Evolutionary conservation across 257 asterid genomes (phyloP), one percentile per base, ranked within the genome.

Genomic region (Thymus mandschuricus): DNA sequence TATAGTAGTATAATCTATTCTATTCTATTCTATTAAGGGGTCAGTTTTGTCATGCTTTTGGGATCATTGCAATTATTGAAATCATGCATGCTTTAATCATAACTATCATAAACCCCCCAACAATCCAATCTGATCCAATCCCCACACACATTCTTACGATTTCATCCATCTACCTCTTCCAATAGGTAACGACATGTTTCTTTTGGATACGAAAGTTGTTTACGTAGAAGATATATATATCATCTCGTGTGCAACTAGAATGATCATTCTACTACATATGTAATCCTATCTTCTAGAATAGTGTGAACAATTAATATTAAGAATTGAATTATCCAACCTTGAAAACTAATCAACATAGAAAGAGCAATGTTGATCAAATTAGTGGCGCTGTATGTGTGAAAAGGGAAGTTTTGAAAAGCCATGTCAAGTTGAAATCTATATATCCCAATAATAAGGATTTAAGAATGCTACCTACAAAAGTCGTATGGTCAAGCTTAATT

Each of bases 21-120:
- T 21, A 21, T 21, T 21, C 21, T 21, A 21, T 21, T 21, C 21
- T 21, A 21, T 21, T 21, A 21, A 21, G 21, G 21, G 78, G 84
- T 85, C 83, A 81, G 81, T 75, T 71, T 49, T 90, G 91, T 85
- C 90, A 85, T 80, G 97, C 96, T 86, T 88, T 88, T 88, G 82
- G 93, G 89, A 86, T 88, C 92, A 81, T 79, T 79, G 90, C 93
- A 90, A 88, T 90, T 41, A 88, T 90, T 86, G 96, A 86, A 78
- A 75, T 86, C 95, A 83, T 80, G 95, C 91, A 79, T 80, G 79
- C 86, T 85, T 79, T 81, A 86, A 78, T 90, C 82, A 83, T 83
- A 76, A 41, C 78, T 49, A 68, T 76, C 21, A 21, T 21, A 21
- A 21, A 21, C 21, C 21, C 21, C 21, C 21, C 21, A 21, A 38